phyloP scores from a whole-genome alignment of 2,329 filamentous ascomycete species.

The Chaetomium olivaceum region DNA sequence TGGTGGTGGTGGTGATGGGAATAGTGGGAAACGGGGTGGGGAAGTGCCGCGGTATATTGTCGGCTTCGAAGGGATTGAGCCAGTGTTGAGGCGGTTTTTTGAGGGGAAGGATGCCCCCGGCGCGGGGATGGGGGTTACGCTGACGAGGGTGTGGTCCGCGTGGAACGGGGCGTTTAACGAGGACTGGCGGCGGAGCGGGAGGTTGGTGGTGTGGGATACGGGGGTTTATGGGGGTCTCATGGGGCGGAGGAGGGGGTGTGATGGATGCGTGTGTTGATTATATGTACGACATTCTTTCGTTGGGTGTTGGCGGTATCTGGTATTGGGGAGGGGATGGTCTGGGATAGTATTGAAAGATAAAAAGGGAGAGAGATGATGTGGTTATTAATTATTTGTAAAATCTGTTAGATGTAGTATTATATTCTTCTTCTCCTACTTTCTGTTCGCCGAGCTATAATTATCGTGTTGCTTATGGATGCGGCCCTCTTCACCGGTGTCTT shows the following conservation, averaged over 20 bases:
- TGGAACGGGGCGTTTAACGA: slow-evolving; percentile 66
- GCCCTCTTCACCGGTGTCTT: neutral
- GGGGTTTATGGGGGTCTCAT: slow-evolving; percentile 36
- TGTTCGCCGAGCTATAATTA: neutral
- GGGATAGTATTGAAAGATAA: neutral
- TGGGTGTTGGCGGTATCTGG: neutral
- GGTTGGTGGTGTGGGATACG: slow-evolving; percentile 62
- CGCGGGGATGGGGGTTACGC: slow-evolving; percentile 44
- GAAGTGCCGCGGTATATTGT: slow-evolving; percentile 59
- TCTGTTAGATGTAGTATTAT: neutral
- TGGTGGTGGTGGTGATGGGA: neutral
- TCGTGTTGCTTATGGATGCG: neutral
- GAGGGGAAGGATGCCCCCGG: slow-evolving; percentile 35
- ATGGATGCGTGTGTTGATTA: neutral
- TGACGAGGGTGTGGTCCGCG: slow-evolving; percentile 54
- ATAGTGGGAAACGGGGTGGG: slow-evolving; percentile 27
- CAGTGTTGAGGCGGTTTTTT: slow-evolving; percentile 49
- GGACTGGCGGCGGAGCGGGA: slow-evolving; percentile 57
- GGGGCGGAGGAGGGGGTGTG: neutral
- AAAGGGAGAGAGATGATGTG: no score
- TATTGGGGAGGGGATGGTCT: neutral
- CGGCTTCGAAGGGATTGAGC: slow-evolving; percentile 61
- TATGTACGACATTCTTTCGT: neutral
- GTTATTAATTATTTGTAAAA: neutral
- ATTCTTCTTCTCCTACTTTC: neutral